These are phyloP conservation scores for Asterionellopsis glacialis DNA, from an alignment of 108 stramenopile species.

Conservation along the genomic window DNA sequence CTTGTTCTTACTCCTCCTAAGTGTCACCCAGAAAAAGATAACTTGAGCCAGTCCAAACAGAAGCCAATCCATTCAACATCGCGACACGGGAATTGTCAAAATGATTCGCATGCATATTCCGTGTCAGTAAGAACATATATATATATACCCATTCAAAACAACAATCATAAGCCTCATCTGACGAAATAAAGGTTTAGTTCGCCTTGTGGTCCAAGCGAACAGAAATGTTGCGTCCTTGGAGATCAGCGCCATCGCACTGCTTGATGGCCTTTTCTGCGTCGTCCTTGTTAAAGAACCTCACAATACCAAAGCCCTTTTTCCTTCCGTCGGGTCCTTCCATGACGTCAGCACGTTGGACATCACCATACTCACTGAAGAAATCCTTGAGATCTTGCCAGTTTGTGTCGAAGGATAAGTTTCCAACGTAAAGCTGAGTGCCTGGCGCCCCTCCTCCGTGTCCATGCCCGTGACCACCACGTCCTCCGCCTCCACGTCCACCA, in stretches of 20 bases:
- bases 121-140: not conserved
- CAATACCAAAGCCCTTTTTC: constrained; percentile 85
- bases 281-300: constrained; percentile 69
- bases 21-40: not conserved
- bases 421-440: constrained; percentile 68
- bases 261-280: constrained; percentile 84
- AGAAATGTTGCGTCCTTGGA: constrained; percentile 66
- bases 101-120: not conserved
- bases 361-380: constrained; percentile 72
- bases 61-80: constrained; percentile 16
- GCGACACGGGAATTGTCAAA: constrained; percentile 6
- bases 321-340: constrained; percentile 45
- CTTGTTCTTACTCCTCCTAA: not conserved
- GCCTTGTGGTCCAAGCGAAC: constrained; percentile 71
- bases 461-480: constrained; percentile 18
- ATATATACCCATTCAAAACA: not conserved
- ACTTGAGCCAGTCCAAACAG: constrained; percentile 1
- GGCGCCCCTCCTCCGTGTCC: constrained; percentile 17
- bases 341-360: constrained; percentile 77
- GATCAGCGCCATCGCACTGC: constrained; percentile 69
- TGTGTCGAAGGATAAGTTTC: constrained; percentile 78
- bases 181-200: not conserved
- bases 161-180: not conserved
- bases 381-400: constrained; percentile 88
- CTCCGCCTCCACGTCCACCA: constrained; percentile 22